A percentile compares a stretch with the other conserved stretches of the same genome.
Evolutionary conservation across 768 basidiomycete genomes (phyloP).

Genomic region (Hygrophoropsis aurantiaca): DNA sequence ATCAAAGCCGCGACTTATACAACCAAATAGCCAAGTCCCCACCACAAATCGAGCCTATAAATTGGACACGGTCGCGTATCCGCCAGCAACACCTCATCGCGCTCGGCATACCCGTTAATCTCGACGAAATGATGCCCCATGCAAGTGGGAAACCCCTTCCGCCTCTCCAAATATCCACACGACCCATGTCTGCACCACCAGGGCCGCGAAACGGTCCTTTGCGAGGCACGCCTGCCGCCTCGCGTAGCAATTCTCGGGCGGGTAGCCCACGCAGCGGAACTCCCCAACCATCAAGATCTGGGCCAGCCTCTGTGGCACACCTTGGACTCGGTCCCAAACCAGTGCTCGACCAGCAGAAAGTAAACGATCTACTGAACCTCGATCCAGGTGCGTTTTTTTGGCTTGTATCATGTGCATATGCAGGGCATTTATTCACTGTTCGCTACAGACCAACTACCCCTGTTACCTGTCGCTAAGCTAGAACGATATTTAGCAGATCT

Average conservation of each 20-base stretch:
- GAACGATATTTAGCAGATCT: conserved; percentile 69
- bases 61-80: conserved; percentile 92
- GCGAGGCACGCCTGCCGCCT: conserved; percentile 26
- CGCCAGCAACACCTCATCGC: conserved; percentile 88
- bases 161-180: conserved; percentile 77
- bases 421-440: conserved; percentile 2
- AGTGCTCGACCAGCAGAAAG: conserved; percentile 63
- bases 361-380: conserved; percentile 64
- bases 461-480: conserved; percentile 68
- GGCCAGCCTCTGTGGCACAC: conserved; percentile 30
- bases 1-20: conserved; percentile 73
- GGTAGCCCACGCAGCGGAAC: conserved; percentile 47
- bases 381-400: conserved; percentile 56
- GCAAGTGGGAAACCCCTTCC: conserved; percentile 68
- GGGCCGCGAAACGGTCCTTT: conserved; percentile 44
- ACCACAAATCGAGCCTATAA: conserved; percentile 79
- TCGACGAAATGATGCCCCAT: conserved; percentile 86
- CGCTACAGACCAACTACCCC: conserved; percentile 61
- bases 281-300: conserved; percentile 39
- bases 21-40: conserved; percentile 68
- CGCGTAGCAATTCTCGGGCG: conserved; percentile 48
- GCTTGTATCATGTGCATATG: too few relatives aligned
- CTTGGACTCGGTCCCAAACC: conserved; percentile 76
- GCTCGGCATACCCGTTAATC: conserved; percentile 90
- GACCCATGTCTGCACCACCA: conserved; percentile 81